These are phyloP conservation scores for Xylaria digitata DNA, from an alignment of 2,329 filamentous ascomycete species.

Conservation along the genomic window DNA sequence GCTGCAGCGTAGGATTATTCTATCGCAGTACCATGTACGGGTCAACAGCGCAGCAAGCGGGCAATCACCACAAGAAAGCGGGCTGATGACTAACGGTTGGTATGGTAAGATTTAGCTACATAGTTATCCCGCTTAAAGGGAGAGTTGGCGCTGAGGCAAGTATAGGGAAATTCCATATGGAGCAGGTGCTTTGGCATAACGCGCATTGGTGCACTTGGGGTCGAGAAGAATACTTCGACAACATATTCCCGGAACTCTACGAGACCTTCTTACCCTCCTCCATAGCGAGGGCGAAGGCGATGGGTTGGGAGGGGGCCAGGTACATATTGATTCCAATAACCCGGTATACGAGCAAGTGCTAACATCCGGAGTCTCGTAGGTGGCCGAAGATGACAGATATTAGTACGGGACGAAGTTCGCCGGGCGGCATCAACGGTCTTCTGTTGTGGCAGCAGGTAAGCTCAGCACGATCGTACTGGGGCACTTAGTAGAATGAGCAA, in stretches of 20 bases:
- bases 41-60: slow-evolving; percentile 56
- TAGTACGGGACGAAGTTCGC: slow-evolving; percentile 58
- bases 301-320: slow-evolving; percentile 52
- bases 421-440: slow-evolving; percentile 62
- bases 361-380: slow-evolving; percentile 26
- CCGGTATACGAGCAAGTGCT: not conserved
- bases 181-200: slow-evolving; percentile 58
- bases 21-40: slow-evolving; percentile 58
- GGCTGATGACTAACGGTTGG: slow-evolving; percentile 60
- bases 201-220: slow-evolving; percentile 57
- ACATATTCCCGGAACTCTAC: slow-evolving; percentile 54
- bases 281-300: slow-evolving; percentile 46
- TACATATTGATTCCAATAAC: slow-evolving; percentile 2
- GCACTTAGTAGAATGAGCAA: not conserved
- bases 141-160: slow-evolving; percentile 4
- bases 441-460: slow-evolving; percentile 61
- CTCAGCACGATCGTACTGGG: not conserved
- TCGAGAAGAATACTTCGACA: slow-evolving; percentile 51
- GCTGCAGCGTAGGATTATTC: slow-evolving; percentile 57
- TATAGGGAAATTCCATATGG: slow-evolving; percentile 56
- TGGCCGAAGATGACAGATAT: slow-evolving; percentile 64
- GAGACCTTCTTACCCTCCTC: slow-evolving; percentile 50
- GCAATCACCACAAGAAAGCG: slow-evolving; percentile 57
- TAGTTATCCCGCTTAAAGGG: not conserved
- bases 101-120: slow-evolving; percentile 51